phyloP scores from a whole-genome alignment of 495 filamentous ascomycete species.

The Podospora appendiculata region DNA sequence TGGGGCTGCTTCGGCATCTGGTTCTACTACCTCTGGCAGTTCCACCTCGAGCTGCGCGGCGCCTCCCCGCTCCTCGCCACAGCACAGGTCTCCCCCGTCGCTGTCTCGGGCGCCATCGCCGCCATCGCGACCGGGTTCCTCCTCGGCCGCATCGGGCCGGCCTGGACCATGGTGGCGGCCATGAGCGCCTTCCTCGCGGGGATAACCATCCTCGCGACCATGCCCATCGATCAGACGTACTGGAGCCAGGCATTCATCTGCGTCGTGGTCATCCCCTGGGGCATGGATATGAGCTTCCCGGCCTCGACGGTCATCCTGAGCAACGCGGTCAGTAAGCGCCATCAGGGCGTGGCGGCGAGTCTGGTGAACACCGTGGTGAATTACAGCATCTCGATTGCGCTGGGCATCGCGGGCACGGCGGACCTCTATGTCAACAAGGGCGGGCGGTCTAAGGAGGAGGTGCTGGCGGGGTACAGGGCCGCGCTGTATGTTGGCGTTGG shows the following conservation, averaged over 20 bases:
- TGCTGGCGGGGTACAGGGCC: slow-evolving; percentile 30
- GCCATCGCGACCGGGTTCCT: slow-evolving; percentile 41
- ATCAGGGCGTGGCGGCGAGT: slow-evolving; percentile 38
- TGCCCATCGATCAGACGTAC: slow-evolving; percentile 40
- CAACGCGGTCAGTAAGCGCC: slow-evolving; percentile 27
- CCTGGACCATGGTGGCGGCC: slow-evolving; percentile 43
- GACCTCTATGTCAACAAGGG: slow-evolving; percentile 30
- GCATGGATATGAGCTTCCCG: slow-evolving; percentile 43
- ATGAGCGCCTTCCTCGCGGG: slow-evolving; percentile 41
- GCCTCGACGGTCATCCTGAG: slow-evolving; percentile 32
- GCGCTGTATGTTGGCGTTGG: slow-evolving; percentile 27
- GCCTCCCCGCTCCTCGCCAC: slow-evolving; percentile 35
- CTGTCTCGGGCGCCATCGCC: slow-evolving; percentile 40
- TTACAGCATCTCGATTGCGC: slow-evolving; percentile 38
- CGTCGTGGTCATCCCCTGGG: slow-evolving; percentile 41
- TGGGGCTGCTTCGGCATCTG: slow-evolving; percentile 58
- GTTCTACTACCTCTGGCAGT: slow-evolving; percentile 50
- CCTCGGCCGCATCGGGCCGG: slow-evolving; percentile 31
- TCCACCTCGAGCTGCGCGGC: slow-evolving; percentile 40
- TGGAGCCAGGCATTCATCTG: slow-evolving; percentile 38
- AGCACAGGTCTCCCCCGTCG: slow-evolving; percentile 38
- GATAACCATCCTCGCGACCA: slow-evolving; percentile 36
- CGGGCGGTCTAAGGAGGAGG: slow-evolving; percentile 21
- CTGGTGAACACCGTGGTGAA: slow-evolving; percentile 37
- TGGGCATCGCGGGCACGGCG: slow-evolving; percentile 41